These are phyloP conservation scores for Punctularia strigosozonata DNA, from an alignment of 768 basidiomycete species.

Conservation along the genomic window DNA sequence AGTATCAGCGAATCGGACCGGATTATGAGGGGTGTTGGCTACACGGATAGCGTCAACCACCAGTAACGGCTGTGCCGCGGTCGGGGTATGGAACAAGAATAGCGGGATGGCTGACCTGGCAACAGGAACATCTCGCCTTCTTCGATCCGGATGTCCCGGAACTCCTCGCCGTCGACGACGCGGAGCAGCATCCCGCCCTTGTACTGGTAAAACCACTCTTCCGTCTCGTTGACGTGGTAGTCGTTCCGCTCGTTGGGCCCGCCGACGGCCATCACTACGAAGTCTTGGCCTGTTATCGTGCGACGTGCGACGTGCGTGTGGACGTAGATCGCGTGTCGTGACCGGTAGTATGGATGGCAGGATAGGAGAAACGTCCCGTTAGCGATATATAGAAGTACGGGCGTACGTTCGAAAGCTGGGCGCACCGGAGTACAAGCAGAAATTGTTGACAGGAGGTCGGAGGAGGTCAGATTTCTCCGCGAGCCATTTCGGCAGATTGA, in stretches of 20 bases:
- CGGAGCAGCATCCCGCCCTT: slow-evolving; percentile 88
- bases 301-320: no score
- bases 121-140: slow-evolving; percentile 97
- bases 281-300: no score
- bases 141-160: slow-evolving; percentile 78
- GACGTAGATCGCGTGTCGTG: no score
- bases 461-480: slow-evolving; percentile 67
- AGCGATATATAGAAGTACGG: no score
- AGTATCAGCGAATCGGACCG: slow-evolving; percentile 81
- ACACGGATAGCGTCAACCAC: neutral
- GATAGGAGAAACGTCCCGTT: no score
- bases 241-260: slow-evolving; percentile 93
- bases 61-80: no score
- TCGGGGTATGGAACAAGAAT: neutral
- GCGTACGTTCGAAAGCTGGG: no score
- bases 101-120: slow-evolving; percentile 46
- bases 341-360: no score
- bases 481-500: slow-evolving; percentile 90
- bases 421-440: slow-evolving; percentile 74
- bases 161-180: slow-evolving; percentile 68
- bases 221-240: slow-evolving; percentile 93
- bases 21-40: slow-evolving; percentile 97
- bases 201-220: slow-evolving; percentile 99
- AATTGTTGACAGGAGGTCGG: slow-evolving; percentile 90
- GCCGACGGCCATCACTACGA: slow-evolving; percentile 91